These are phyloP conservation scores for Pleurotus tuoliensis DNA, from an alignment of 768 basidiomycete species.

Conservation along the genomic window DNA sequence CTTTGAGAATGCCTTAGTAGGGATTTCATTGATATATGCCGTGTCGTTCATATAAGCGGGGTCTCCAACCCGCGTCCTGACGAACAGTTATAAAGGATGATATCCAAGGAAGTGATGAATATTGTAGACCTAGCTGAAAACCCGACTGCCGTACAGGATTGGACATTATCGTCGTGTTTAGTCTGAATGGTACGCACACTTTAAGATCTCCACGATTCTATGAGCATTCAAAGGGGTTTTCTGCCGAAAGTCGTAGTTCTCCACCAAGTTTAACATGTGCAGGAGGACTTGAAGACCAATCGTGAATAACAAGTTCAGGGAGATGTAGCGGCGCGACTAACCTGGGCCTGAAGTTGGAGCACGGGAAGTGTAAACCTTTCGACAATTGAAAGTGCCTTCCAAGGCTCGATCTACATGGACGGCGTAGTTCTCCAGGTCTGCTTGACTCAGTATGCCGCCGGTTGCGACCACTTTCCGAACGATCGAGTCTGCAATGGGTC, in stretches of 20 bases:
- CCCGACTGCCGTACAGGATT: constrained; percentile 22
- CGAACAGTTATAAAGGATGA: not conserved
- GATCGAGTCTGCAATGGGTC: constrained; percentile 77
- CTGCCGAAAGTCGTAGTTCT: constrained; percentile 54
- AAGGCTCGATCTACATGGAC: constrained; percentile 72
- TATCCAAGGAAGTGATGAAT: not conserved
- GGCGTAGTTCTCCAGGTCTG: constrained; percentile 69
- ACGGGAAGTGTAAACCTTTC: constrained; percentile 78
- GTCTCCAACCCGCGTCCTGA: constrained; percentile 81
- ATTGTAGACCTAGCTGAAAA: constrained; percentile 41
- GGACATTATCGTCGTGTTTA: not conserved
- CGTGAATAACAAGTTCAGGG: not conserved
- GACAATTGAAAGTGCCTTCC: constrained; percentile 69
- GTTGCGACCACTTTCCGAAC: constrained; percentile 63
- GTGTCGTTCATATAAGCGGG: constrained; percentile 61
- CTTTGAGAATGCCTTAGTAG: constrained; percentile 65
- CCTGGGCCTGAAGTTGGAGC: constrained; percentile 84
- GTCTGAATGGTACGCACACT: constrained; percentile 35
- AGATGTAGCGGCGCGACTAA: constrained; percentile 17
- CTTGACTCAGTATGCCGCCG: constrained; percentile 77
- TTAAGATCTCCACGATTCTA: constrained; percentile 78
- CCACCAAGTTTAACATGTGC: constrained; percentile 88
- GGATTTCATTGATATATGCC: constrained; percentile 55
- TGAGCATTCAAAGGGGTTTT: constrained; percentile 68
- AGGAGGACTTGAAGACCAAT: constrained; percentile 51